Evolutionary conservation across 768 basidiomycete genomes (phyloP).

Genomic region (Tylopilus balloui): DNA sequence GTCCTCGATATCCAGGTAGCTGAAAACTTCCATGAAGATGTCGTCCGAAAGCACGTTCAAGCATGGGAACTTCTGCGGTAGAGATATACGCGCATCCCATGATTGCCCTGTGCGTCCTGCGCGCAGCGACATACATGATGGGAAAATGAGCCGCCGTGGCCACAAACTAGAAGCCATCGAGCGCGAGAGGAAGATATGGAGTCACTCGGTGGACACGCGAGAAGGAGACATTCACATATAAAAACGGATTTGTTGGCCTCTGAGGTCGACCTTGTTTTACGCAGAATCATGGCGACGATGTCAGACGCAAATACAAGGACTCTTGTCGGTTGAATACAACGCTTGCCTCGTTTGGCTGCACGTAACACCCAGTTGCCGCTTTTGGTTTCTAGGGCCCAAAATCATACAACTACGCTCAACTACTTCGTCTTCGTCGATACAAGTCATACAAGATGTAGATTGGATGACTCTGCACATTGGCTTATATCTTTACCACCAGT

Average conservation of each 20-base stretch:
- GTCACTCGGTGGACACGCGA: background rate
- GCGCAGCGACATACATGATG: constrained; percentile 14
- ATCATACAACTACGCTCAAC: constrained; percentile 5
- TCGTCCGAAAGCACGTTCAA: constrained; percentile 35
- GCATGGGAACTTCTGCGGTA: constrained; percentile 24
- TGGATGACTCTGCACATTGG: no score
- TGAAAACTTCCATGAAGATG: constrained; percentile 36
- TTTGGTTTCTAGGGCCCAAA: background rate
- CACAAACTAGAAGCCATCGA: constrained; percentile 25
- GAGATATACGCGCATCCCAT: constrained; percentile 25
- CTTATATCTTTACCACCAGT: constrained; percentile 58
- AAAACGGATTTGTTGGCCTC: constrained; percentile 15
- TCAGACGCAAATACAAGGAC: constrained; percentile 17
- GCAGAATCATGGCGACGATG: constrained; percentile 22
- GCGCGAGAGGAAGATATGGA: constrained; percentile 4
- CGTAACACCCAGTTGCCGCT: background rate
- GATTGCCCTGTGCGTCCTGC: constrained; percentile 15
- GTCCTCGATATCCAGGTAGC: constrained; percentile 36
- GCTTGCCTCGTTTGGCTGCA: constrained; percentile 16
- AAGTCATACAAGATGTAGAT: no score
- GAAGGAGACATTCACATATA: constrained; percentile 20
- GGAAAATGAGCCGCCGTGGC: constrained; percentile 19
- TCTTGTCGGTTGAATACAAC: constrained; percentile 25
- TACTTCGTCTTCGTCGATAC: background rate
- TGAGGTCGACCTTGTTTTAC: constrained; percentile 21